These are phyloP conservation scores for Hypoxylon sp. DNA, from an alignment of 2,329 filamentous ascomycete species.

Conservation along the genomic window DNA sequence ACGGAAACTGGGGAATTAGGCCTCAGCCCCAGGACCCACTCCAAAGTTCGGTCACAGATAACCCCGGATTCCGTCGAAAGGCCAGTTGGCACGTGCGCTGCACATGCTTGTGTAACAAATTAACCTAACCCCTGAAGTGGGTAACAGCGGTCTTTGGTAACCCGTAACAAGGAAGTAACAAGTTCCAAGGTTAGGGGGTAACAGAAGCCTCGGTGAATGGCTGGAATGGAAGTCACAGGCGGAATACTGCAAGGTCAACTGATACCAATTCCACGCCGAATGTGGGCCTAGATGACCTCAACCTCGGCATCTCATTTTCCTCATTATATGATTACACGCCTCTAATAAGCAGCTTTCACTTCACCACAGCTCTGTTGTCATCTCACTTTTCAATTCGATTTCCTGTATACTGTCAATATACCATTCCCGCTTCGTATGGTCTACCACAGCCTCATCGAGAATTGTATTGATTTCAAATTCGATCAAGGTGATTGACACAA, in stretches of 20 bases:
- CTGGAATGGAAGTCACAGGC: conserved; percentile 12
- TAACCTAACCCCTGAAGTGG: neutral
- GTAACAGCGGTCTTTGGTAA: neutral
- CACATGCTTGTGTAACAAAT: conserved; percentile 19
- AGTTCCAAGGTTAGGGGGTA: neutral
- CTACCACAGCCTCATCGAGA: neutral
- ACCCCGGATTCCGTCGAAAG: conserved; percentile 37
- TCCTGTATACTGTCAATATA: conserved; percentile 16
- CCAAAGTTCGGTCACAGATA: conserved; percentile 35
- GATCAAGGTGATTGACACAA: conserved; percentile 23
- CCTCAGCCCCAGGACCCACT: neutral
- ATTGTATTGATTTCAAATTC: neutral
- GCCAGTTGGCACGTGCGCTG: conserved; percentile 17
- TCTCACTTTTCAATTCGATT: neutral
- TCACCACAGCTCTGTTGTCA: conserved; percentile 2
- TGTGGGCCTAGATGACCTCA: conserved; percentile 20
- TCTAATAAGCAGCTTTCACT: conserved; percentile 13
- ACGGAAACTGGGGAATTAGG: neutral
- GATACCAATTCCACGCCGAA: conserved; percentile 25
- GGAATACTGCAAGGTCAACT: conserved; percentile 21
- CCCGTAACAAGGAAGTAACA: conserved; percentile 7
- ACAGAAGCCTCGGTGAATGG: conserved; percentile 15
- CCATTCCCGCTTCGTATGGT: conserved; percentile 4
- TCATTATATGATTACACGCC: neutral
- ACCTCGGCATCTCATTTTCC: conserved; percentile 35